Conservation (phyloP, 768 basidiomycete species). For the Chalciporus piperatus region DNA sequence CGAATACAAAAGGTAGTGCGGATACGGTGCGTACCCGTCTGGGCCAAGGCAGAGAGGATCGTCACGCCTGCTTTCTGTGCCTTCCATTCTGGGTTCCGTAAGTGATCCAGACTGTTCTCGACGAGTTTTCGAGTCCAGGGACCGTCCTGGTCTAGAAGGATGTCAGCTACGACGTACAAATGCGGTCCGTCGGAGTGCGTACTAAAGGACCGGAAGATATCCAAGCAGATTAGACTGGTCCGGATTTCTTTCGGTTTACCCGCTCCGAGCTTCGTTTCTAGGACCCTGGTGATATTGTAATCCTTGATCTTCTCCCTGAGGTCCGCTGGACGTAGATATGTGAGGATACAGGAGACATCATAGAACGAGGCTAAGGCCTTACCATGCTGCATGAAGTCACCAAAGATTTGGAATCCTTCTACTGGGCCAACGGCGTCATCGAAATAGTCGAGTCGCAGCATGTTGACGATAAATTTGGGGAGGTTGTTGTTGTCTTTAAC, state of each 20-base stretch:
- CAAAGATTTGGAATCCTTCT: constrained; percentile 26
- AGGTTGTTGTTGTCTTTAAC: constrained; percentile 8
- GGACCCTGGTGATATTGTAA: constrained; percentile 16
- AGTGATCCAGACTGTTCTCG: constrained; percentile 2
- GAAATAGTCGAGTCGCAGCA: constrained; percentile 24
- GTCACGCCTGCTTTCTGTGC: constrained; percentile 22
- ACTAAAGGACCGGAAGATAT: constrained; percentile 22
- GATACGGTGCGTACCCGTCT: constrained; percentile 9
- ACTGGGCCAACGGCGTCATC: constrained; percentile 22
- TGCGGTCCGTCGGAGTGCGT: neutral
- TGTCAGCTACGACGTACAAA: neutral
- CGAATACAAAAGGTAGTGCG: neutral
- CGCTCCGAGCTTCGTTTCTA: constrained; percentile 13
- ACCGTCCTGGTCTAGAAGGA: constrained; percentile 5
- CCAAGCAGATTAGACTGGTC: constrained; percentile 24
- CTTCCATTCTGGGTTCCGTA: constrained; percentile 10
- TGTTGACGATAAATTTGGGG: constrained; percentile 19
- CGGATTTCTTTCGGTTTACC: constrained; percentile 14
- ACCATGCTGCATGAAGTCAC: constrained; percentile 21
- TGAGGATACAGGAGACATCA: neutral
- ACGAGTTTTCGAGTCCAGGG: constrained; percentile 16
- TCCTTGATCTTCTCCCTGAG: constrained; percentile 12
- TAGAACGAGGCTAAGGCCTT: neutral
- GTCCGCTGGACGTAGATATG: constrained; percentile 1
- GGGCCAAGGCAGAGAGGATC: constrained; percentile 22